phyloP scores from a whole-genome alignment of 768 basidiomycete genomes.

The Mrakia gelida region DNA sequence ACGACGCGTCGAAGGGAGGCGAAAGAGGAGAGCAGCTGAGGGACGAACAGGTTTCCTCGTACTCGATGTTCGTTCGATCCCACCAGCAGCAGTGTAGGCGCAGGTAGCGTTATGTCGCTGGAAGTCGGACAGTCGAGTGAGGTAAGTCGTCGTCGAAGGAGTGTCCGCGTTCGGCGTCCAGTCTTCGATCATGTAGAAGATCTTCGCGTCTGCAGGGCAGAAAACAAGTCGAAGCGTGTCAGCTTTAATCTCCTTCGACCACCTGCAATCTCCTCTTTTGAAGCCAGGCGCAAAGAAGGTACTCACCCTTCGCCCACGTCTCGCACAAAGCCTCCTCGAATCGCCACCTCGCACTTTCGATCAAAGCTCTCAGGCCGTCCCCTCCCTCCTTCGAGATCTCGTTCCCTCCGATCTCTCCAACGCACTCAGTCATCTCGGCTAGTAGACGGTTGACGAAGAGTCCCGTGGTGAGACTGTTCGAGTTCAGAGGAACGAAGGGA shows the following conservation, averaged over 20 bases:
- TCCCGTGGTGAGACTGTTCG: slow-evolving; percentile 75
- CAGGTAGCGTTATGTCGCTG: slow-evolving; percentile 62
- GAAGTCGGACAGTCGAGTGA: slow-evolving; percentile 31
- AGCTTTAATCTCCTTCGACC: too few relatives aligned
- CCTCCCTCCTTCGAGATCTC: slow-evolving; percentile 68
- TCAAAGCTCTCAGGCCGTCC: slow-evolving; percentile 61
- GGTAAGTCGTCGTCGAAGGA: slow-evolving; percentile 48
- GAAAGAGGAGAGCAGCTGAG: not conserved
- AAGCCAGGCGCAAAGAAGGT: too few relatives aligned
- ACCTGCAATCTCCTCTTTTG: too few relatives aligned
- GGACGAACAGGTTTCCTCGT: not conserved
- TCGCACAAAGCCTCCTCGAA: slow-evolving; percentile 75
- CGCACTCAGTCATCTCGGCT: slow-evolving; percentile 78
- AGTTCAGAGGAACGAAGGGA: slow-evolving; percentile 51
- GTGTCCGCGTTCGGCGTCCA: slow-evolving; percentile 67
- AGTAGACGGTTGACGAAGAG: slow-evolving; percentile 76
- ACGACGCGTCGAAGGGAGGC: not conserved
- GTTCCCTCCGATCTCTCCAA: slow-evolving; percentile 70
- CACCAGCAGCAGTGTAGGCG: slow-evolving; percentile 76
- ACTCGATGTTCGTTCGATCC: slow-evolving; percentile 48
- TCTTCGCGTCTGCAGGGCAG: slow-evolving; percentile 62
- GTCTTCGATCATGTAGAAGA: slow-evolving; percentile 79
- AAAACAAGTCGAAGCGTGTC: not conserved
- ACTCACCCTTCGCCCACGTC: slow-evolving; percentile 76
- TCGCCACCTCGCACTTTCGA: slow-evolving; percentile 80